Conservation (phyloP, 768 basidiomycete species). For the Trametes coccinea region DNA sequence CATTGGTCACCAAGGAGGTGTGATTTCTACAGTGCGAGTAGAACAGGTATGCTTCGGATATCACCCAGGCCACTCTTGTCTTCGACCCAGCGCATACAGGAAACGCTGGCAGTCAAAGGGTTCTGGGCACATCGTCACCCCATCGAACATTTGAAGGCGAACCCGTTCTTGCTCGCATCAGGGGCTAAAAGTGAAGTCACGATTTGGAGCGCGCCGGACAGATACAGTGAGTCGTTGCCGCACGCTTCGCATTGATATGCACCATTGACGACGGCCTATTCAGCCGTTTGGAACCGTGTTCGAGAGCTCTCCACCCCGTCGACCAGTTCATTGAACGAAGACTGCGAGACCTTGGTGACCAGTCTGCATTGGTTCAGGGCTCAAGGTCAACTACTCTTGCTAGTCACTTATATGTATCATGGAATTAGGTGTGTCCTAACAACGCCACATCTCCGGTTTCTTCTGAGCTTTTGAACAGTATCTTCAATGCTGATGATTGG, state of each 20-base stretch:
- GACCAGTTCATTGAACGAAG: neutral
- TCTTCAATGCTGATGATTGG: neutral
- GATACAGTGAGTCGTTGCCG: neutral
- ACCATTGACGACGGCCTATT: too few relatives aligned
- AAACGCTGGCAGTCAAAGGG: neutral
- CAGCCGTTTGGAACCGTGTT: neutral
- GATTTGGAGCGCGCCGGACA: neutral
- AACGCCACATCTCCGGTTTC: neutral
- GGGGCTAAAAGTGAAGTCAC: neutral
- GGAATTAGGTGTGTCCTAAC: neutral
- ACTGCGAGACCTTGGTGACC: neutral
- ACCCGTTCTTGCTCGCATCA: neutral
- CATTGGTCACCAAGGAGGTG: neutral
- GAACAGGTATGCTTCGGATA: neutral
- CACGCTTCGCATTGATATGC: neutral
- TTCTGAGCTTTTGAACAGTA: neutral
- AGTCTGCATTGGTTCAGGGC: conserved; percentile 8
- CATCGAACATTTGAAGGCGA: neutral
- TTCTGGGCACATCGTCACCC: conserved; percentile 2
- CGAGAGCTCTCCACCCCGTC: neutral
- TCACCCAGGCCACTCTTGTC: neutral
- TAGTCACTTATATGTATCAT: neutral
- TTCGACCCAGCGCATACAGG: neutral
- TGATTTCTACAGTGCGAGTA: neutral
- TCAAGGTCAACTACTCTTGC: neutral